Evolutionary conservation across 1,284 basidiomycete species (phyloP), one percentile per base, ranked within the genome.

Genomic region (Microbotryum scabiosae): DNA sequence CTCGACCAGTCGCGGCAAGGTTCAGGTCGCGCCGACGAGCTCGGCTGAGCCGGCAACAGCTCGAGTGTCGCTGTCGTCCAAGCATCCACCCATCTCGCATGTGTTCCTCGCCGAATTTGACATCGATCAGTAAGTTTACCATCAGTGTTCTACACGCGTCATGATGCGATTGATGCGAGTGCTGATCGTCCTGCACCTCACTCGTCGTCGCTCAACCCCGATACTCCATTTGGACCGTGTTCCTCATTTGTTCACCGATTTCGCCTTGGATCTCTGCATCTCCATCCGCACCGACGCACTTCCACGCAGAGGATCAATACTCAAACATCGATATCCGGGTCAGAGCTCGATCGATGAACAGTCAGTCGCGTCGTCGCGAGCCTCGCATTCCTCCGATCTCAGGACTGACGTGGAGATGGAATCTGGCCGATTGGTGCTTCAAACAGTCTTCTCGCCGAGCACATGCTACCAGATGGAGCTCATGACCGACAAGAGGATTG

Each of bases 391-490:
- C 8, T 51, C 23, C 32, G 9, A 21, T 21, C 44, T 10, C 9
- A 4, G 44, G n/a, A 25, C 23, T 21, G 8, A 20, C 36, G 3
- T 6, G 10, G 9, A 7, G 14, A 5, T 1, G 12, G 5, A 20
- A n/a, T 26, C 32, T 0, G 25, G 43, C 44, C 52, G 44, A 47
- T 30, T 16, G 5, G 20, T 36, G 55, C 14, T 21, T 28, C 14
- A 48, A 48, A 8, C 70, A 96, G 92, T 66, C 82, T 91, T 26
- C 81, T 98, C 4, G 96, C 94, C 2, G 94, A 97, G 77, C 83
- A 96, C 65, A 99, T 99, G 94, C 81, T 99, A 20, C 94, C 94
- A 1, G 94, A 98, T 75, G 96, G 96, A 16, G 92, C 92, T 16
- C 96, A 99, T 75, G 84, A 87, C 54, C 86, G 94, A 65, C 78